A percentile compares a stretch with the other conserved stretches of the same genome.
Evolutionary conservation across 768 basidiomycete genomes (phyloP).

Genomic region (Boletus barrowsii): DNA sequence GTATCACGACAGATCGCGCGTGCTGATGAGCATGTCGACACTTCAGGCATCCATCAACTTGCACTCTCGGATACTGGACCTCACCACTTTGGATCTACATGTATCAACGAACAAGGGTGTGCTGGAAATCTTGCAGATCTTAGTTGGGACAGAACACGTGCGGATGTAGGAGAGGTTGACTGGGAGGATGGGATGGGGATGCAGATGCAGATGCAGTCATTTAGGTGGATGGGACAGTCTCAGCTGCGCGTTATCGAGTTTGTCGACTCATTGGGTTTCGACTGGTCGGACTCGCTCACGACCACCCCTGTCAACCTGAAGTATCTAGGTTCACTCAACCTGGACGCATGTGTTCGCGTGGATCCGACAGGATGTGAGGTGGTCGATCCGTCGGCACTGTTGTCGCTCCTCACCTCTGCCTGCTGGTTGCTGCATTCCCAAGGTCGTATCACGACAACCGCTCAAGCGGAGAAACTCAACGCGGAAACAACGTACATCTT

Average conservation of each 20-base stretch:
- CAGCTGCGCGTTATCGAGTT: constrained; percentile 86
- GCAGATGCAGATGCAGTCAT: constrained; percentile 41
- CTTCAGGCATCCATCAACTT: constrained; percentile 76
- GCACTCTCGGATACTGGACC: constrained; percentile 81
- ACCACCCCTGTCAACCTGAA: constrained; percentile 58
- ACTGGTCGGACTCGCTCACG: constrained; percentile 77
- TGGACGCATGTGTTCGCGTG: constrained; percentile 64
- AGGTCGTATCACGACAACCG: constrained; percentile 58
- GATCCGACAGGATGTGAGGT: constrained; percentile 78
- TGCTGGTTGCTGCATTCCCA: constrained; percentile 63
- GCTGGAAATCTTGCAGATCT: constrained; percentile 69
- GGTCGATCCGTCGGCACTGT: constrained; percentile 69
- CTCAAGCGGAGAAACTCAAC: constrained; percentile 63
- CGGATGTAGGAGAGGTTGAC: constrained; percentile 37
- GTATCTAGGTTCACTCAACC: constrained; percentile 62
- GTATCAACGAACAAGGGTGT: constrained; percentile 76
- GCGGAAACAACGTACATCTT: constrained; percentile 74
- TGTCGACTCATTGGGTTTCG: constrained; percentile 80
- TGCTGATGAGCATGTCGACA: constrained; percentile 63
- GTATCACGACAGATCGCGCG: constrained; percentile 69
- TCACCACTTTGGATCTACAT: constrained; percentile 85
- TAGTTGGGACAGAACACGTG: constrained; percentile 67
- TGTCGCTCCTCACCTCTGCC: constrained; percentile 64
- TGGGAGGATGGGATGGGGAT: constrained; percentile 27
- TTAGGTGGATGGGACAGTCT: constrained; percentile 75